Evolutionary conservation across 2,329 filamentous ascomycete genomes (phyloP).

Genomic region (Cladophialophora carrionii): DNA sequence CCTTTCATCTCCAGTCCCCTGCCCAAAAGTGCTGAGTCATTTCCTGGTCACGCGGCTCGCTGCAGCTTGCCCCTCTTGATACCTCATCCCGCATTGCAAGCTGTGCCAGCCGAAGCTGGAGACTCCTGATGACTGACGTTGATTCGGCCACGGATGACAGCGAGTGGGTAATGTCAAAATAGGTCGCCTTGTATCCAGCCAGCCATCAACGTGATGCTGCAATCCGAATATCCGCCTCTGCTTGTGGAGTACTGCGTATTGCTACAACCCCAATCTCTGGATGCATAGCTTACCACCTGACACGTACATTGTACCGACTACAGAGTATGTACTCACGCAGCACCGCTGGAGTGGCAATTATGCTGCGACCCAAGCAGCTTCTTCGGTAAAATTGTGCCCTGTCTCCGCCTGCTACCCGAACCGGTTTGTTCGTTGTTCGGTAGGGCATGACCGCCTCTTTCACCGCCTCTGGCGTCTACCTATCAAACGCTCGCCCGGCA

Average conservation of each 20-base stretch:
- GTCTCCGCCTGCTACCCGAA: slow-evolving; percentile 15
- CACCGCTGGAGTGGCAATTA: slow-evolving; percentile 1
- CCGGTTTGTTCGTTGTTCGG: background rate
- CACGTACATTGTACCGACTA: background rate
- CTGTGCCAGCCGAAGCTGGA: background rate
- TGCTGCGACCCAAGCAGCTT: background rate
- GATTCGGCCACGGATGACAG: background rate
- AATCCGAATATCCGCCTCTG: background rate
- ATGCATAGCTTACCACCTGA: background rate
- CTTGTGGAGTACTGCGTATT: background rate
- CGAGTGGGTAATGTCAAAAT: background rate
- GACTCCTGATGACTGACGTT: background rate
- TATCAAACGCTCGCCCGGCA: background rate
- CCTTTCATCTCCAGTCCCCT: background rate
- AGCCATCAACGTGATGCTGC: background rate
- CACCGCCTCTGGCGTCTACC: slow-evolving; percentile 25
- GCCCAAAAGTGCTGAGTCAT: background rate
- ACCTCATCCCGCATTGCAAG: slow-evolving; percentile 1
- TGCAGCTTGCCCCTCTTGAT: slow-evolving; percentile 4
- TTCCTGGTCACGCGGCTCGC: background rate
- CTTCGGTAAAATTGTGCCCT: background rate
- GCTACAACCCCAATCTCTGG: background rate
- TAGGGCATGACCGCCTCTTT: slow-evolving; percentile 36
- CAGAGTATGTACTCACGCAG: slow-evolving; percentile 1
- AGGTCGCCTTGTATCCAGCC: background rate